Evolutionary conservation across 441 rosid species (phyloP).

Genomic region (Pelargonium fulgidum): DNA sequence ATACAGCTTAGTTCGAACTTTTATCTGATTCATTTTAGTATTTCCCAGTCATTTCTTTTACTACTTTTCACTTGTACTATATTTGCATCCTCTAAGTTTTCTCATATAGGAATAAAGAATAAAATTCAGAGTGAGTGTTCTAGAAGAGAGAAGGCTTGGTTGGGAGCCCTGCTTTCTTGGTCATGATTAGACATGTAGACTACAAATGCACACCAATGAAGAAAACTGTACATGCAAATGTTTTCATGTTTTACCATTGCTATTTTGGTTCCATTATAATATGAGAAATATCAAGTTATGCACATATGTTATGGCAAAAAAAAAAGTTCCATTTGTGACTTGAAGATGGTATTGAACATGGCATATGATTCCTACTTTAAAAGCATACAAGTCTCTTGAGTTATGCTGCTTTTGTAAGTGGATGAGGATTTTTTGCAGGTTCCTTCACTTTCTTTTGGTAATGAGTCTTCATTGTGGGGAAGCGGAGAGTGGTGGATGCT

Average conservation of each 20-base stretch:
- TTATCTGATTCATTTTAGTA: background rate
- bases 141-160: background rate
- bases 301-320: too few relatives aligned
- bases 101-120: background rate
- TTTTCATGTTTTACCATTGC: background rate
- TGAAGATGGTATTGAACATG: background rate
- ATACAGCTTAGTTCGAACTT: background rate
- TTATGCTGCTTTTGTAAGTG: constrained; percentile 1
- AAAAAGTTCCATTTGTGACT: background rate
- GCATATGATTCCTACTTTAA: background rate
- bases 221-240: background rate
- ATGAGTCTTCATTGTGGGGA: constrained; percentile 69
- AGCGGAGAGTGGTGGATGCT: constrained; percentile 99
- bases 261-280: background rate
- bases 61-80: background rate
- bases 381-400: background rate
- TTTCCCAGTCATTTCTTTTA: background rate
- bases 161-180: background rate
- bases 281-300: background rate
- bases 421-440: constrained; percentile 33
- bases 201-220: background rate
- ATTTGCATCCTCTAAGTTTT: too few relatives aligned
- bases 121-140: background rate
- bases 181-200: background rate
- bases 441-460: constrained; percentile 55